Conservation (phyloP, 495 filamentous ascomycete genomes). For the Extremus antarcticus region DNA sequence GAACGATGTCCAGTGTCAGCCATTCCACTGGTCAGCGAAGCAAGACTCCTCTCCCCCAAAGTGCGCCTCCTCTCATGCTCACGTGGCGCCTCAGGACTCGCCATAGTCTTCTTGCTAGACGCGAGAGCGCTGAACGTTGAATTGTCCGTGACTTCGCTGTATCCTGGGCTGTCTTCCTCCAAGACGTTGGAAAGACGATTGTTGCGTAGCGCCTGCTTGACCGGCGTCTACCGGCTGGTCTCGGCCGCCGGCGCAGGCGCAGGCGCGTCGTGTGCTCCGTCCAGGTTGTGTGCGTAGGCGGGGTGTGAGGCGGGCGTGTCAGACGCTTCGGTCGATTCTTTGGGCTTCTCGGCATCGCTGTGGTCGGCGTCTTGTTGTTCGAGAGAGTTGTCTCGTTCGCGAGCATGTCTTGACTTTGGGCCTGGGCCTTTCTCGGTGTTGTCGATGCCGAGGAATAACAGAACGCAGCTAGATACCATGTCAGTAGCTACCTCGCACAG, state of each 20-base stretch:
- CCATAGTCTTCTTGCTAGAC: background rate
- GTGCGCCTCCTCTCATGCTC: background rate
- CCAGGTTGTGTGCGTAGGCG: background rate
- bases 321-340: background rate
- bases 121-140: slow-evolving; percentile 18
- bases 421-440: slow-evolving; percentile 6
- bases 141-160: slow-evolving; percentile 6
- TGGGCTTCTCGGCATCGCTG: background rate
- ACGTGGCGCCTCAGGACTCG: background rate
- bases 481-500: background rate
- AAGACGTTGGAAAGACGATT: slow-evolving; percentile 4
- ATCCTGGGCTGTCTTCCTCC: slow-evolving; percentile 6
- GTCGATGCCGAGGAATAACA: slow-evolving; percentile 10
- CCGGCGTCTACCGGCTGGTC: slow-evolving; percentile 11
- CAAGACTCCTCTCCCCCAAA: slow-evolving; percentile 12
- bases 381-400: background rate
- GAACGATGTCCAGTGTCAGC: slow-evolving; percentile 6
- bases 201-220: slow-evolving; percentile 5
- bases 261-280: background rate
- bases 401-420: slow-evolving; percentile 7
- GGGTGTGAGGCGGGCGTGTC: background rate
- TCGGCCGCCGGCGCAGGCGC: slow-evolving; percentile 11
- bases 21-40: slow-evolving; percentile 17
- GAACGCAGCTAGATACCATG: slow-evolving; percentile 4
- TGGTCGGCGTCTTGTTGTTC: background rate